phyloP scores from a whole-genome alignment of 116 monocot genomes.

The Posidonia oceanica region DNA sequence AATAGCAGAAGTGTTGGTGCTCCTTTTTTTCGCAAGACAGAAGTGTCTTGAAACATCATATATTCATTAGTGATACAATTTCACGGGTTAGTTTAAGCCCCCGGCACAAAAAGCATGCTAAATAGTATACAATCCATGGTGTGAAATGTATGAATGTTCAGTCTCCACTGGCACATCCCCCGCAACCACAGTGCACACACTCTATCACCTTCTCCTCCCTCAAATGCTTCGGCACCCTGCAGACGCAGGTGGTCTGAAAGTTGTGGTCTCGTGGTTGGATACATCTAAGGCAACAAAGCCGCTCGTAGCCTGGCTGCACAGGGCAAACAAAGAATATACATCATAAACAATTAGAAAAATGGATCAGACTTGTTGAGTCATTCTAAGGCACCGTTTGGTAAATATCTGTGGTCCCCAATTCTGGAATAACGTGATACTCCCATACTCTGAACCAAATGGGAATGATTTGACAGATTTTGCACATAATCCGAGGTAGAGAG shows the following conservation, averaged over 20 bases:
- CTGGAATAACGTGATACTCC: not conserved
- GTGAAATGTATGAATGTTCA: conserved; percentile 4
- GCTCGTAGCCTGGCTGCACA: conserved; percentile 80
- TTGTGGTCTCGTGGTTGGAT: conserved; percentile 96
- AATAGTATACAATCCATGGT: too few species aligned
- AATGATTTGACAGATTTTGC: too few species aligned
- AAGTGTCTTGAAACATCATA: too few species aligned
- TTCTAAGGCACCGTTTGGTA: not conserved
- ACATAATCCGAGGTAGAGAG: too few species aligned
- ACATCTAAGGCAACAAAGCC: conserved; percentile 89
- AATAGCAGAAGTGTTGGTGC: too few species aligned
- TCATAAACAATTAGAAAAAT: not conserved
- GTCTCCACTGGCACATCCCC: conserved; percentile 90
- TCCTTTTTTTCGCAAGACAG: too few species aligned
- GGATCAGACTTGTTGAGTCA: too few species aligned
- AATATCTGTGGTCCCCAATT: too few species aligned
- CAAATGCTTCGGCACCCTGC: conserved; percentile 87
- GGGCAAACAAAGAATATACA: not conserved
- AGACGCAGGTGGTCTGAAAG: conserved; percentile 87
- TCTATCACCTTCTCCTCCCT: conserved; percentile 95
- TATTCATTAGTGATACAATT: too few species aligned
- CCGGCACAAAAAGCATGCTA: too few species aligned
- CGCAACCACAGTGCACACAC: conserved; percentile 90
- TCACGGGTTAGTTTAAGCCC: too few species aligned
- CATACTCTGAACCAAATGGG: too few species aligned